Evolutionary conservation across 179 eudicot genomes (phyloP), one percentile per base, ranked within the genome.

Genomic region (Vitellaria paradoxa): DNA sequence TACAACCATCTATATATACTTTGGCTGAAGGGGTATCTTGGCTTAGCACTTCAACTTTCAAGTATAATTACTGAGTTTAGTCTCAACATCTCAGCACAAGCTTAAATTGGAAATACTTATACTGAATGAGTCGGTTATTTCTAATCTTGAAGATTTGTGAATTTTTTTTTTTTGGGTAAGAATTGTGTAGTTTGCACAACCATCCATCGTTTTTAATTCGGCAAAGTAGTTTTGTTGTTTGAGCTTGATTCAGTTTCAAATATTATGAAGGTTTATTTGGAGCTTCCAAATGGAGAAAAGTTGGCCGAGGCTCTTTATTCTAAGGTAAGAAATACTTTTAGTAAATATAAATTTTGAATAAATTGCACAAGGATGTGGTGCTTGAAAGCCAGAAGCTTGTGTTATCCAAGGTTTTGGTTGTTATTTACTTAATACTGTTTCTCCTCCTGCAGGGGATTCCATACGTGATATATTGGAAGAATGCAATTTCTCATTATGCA

Each of bases 391-490:
- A 21, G 65, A 52, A 24, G 65, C 12, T 70, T 46, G 59, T 52
- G 70, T 73, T 18, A 74, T 65, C 68, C 68, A 20, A 50, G 40
- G 46, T 76, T 64, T 24, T 77, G 13, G 17, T 26, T 63, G 53
- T 30, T 59, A 13, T 55, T 59, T 23, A 24, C 40, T 30, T 67
- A 55, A 9, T 65, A 21, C 7, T 75, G 21, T 73, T 75, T 75
- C 57, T 75, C 70, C 53, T 53, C 24, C 70, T 88, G 85, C 91
- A 96, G 99, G 99, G 99, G 76, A 88, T 96, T 40, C 92, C 97
- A 37, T 90, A 90, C 65, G 88, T 93, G 49, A 90, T 96, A 73
- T 93, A 88, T 77, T 96, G 99, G 99, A 89, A 84, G 90, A 87
- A 77, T 79, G 20, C 87, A 50, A 83, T 91, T 83, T 90, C 94